These are phyloP conservation scores for Stachybotrys chartarum DNA, from an alignment of 2,329 filamentous ascomycete genomes.

Conservation along the genomic window DNA sequence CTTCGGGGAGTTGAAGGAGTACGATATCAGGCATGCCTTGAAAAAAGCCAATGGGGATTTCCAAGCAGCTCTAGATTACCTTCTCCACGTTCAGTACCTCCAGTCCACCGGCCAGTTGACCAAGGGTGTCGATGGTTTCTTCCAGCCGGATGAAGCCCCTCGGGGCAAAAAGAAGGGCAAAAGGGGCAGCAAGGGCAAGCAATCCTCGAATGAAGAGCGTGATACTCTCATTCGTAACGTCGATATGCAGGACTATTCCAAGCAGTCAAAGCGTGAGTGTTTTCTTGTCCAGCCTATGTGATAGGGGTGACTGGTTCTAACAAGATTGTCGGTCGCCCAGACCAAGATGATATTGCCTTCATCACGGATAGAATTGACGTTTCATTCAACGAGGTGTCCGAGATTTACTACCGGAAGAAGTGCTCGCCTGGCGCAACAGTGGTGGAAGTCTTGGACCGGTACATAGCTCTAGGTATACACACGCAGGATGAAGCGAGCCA, in stretches of 20 bases:
- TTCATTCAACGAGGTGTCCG: slow-evolving; percentile 30
- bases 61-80: slow-evolving; percentile 65
- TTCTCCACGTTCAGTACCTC: slow-evolving; percentile 74
- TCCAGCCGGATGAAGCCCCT: slow-evolving; percentile 42
- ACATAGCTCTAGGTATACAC: slow-evolving; percentile 29
- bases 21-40: slow-evolving; percentile 60
- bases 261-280: slow-evolving; percentile 21
- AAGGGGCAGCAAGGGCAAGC: slow-evolving; percentile 23
- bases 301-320: background rate
- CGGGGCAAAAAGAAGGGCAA: slow-evolving; percentile 32
- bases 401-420: slow-evolving; percentile 29
- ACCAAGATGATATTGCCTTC: slow-evolving; percentile 33
- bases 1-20: slow-evolving; percentile 61
- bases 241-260: slow-evolving; percentile 10
- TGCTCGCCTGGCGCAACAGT: slow-evolving; percentile 32
- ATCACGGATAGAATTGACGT: slow-evolving; percentile 36
- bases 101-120: slow-evolving; percentile 55
- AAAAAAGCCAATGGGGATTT: slow-evolving; percentile 62
- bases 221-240: slow-evolving; percentile 9
- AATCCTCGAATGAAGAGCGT: slow-evolving; percentile 4
- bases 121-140: slow-evolving; percentile 81
- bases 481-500: slow-evolving; percentile 21
- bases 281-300: background rate
- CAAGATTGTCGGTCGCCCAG: slow-evolving; percentile 8
- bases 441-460: slow-evolving; percentile 34